Evolutionary conservation across 805 yeast genomes (phyloP).

Genomic region (Teunomyces cretensis): DNA sequence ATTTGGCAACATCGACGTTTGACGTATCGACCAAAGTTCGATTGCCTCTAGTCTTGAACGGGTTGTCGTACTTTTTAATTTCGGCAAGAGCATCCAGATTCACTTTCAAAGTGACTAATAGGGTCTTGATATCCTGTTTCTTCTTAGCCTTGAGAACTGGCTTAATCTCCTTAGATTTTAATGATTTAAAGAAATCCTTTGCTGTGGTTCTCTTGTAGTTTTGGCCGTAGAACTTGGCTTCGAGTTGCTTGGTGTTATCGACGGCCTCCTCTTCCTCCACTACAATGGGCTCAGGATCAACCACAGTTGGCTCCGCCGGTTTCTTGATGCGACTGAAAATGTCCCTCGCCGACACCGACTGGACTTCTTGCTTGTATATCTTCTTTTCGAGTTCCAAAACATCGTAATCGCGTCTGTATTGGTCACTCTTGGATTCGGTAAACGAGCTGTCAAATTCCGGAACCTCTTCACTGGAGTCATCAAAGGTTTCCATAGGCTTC

Average conservation of each 20-base stretch:
- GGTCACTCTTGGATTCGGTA: slow-evolving; percentile 13
- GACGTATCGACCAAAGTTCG: not conserved
- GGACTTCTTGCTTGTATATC: slow-evolving; percentile 15
- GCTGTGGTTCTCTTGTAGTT: slow-evolving; percentile 26
- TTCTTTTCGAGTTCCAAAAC: slow-evolving; percentile 23
- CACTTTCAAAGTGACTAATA: slow-evolving; percentile 23
- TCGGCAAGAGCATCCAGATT: slow-evolving; percentile 23
- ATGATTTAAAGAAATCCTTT: slow-evolving; percentile 52
- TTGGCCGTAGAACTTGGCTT: slow-evolving; percentile 18
- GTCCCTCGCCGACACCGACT: slow-evolving; percentile 19
- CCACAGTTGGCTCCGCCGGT: slow-evolving; percentile 1
- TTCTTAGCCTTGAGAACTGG: not conserved
- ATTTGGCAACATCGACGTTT: not conserved
- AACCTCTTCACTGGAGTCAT: slow-evolving; percentile 5
- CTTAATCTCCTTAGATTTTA: slow-evolving; percentile 20
- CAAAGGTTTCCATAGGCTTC: slow-evolving; percentile 2
- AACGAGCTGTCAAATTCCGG: slow-evolving; percentile 11
- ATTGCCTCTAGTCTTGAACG: slow-evolving; percentile 29
- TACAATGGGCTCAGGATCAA: slow-evolving; percentile 3
- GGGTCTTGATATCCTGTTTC: not conserved
- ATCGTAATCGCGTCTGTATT: slow-evolving; percentile 16
- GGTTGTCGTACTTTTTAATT: slow-evolving; percentile 26
- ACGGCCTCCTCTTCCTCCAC: slow-evolving; percentile 1
- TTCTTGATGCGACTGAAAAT: slow-evolving; percentile 14
- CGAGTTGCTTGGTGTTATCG: slow-evolving; percentile 11